Percentiles rank a stretch among this genome's conserved stretches.
Conservation (phyloP, 345 rosid genomes). For the Citrus cavaleriei region DNA sequence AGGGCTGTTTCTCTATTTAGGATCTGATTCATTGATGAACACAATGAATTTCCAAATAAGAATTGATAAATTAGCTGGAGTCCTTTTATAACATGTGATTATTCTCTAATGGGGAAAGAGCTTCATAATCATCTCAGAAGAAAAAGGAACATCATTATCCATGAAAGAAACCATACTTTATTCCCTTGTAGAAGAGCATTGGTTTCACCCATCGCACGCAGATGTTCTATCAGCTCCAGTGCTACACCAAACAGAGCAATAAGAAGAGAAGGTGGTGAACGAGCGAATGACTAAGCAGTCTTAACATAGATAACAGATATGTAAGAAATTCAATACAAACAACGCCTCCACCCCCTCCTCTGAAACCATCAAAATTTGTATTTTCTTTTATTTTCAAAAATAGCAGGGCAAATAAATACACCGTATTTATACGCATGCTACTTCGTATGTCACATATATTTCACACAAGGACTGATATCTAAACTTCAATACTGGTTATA, state of each 20-base stretch:
- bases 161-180: constrained; percentile 38
- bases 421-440: neutral
- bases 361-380: no score
- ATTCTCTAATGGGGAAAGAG: neutral
- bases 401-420: no score
- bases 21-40: constrained; percentile 37
- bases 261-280: neutral
- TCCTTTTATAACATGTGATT: neutral
- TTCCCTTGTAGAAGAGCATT: constrained; percentile 84
- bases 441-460: neutral
- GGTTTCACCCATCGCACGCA: constrained; percentile 96
- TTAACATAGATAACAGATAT: neutral
- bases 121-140: neutral
- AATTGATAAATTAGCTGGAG: neutral
- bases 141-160: neutral
- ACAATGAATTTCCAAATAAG: neutral
- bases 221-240: constrained; percentile 89
- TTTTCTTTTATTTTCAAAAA: no score
- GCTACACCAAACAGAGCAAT: constrained; percentile 40
- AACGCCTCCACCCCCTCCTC: no score
- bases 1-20: constrained; percentile 83
- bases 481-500: neutral
- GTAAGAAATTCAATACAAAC: no score
- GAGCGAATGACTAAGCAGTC: neutral
- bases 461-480: neutral